Percentiles rank a stretch among this genome's conserved stretches.
Evolutionary conservation across 1,284 basidiomycete genomes (phyloP).

Genomic region (Hymenochaete sp.): DNA sequence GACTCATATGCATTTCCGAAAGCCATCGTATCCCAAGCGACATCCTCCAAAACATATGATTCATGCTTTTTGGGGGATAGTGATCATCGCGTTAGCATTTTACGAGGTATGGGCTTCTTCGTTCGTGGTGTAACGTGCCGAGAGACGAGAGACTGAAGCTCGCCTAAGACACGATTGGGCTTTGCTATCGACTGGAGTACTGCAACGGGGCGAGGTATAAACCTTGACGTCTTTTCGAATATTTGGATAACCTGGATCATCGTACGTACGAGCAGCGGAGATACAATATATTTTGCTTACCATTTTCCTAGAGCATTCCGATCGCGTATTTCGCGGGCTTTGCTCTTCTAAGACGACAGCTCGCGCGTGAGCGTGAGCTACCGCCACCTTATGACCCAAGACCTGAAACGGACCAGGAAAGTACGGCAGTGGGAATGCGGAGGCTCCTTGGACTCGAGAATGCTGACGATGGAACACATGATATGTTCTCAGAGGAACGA

Average conservation of each 20-base stretch:
- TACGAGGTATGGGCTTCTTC: conserved; percentile 34
- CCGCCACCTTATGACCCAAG: conserved; percentile 13
- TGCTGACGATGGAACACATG: conserved; percentile 17
- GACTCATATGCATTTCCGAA: conserved; percentile 41
- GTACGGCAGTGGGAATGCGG: conserved; percentile 6
- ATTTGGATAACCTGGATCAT: conserved; percentile 36
- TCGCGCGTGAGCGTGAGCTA: conserved; percentile 34
- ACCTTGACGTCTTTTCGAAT: conserved; percentile 30
- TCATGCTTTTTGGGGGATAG: conserved; percentile 41
- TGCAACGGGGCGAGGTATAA: conserved; percentile 28
- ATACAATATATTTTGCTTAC: background rate
- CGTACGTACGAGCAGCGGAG: conserved; percentile 27
- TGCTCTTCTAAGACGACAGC: conserved; percentile 38
- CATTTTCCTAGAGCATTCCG: conserved; percentile 31
- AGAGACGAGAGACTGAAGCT: conserved; percentile 8
- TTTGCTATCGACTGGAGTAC: conserved; percentile 34
- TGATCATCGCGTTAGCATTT: conserved; percentile 37
- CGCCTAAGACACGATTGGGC: conserved; percentile 32
- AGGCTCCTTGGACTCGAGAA: conserved; percentile 13
- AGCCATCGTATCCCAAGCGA: conserved; percentile 26
- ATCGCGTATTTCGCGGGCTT: conserved; percentile 38
- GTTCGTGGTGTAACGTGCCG: conserved; percentile 8
- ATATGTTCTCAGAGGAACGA: conserved; percentile 14
- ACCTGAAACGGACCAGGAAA: background rate
- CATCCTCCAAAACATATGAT: conserved; percentile 44